Evolutionary conservation across 306 rosid species (phyloP).

Genomic region (Betula pendula): DNA sequence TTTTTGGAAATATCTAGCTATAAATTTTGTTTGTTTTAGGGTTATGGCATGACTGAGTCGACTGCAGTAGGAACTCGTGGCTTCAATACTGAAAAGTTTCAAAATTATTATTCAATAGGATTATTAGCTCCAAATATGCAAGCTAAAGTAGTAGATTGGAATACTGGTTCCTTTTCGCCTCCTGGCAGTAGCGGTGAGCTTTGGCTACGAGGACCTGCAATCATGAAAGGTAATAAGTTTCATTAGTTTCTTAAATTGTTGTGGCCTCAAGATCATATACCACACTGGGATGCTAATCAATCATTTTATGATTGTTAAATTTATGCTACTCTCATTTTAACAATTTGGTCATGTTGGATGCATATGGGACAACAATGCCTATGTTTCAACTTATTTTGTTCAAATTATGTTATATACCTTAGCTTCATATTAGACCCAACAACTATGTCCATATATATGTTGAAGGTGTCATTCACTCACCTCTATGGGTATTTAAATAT

Average conservation of each 20-base stretch:
- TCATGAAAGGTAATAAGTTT: constrained; percentile 64
- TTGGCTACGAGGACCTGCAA: constrained; percentile 78
- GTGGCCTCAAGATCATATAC: background rate
- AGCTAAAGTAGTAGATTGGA: constrained; percentile 80
- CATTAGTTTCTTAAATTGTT: background rate
- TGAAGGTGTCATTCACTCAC: background rate
- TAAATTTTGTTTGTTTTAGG: constrained; percentile 38
- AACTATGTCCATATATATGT: background rate
- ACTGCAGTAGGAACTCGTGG: constrained; percentile 85
- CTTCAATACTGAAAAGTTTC: constrained; percentile 60
- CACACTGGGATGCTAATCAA: background rate
- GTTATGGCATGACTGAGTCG: constrained; percentile 94
- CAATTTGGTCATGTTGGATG: background rate
- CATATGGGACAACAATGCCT: background rate
- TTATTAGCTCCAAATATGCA: constrained; percentile 85
- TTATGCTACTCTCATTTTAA: background rate
- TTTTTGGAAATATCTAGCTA: background rate
- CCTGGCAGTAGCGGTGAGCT: constrained; percentile 79
- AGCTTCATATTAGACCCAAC: background rate
- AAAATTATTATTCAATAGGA: constrained; percentile 70
- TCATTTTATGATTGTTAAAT: constrained; percentile 11
- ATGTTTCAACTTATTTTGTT: background rate
- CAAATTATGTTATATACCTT: background rate
- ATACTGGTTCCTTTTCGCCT: constrained; percentile 56
- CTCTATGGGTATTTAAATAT: background rate